Evolutionary conservation across 140 eudicot species (phyloP).

Genomic region (Ambrosia hybrid): DNA sequence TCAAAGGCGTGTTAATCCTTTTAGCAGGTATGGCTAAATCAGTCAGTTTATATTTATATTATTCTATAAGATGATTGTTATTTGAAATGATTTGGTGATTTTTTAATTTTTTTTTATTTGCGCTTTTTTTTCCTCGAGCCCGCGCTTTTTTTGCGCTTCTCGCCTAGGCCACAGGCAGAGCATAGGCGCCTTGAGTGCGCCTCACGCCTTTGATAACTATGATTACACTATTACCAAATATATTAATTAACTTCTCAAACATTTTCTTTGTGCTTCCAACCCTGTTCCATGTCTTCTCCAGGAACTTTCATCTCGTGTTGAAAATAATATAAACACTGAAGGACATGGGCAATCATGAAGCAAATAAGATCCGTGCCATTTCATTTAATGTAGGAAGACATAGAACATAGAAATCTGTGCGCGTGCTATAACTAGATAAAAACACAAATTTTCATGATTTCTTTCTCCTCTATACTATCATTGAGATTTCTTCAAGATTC

Average conservation of each 20-base stretch:
- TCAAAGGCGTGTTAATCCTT: too few species aligned
- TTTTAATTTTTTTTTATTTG: too few species aligned
- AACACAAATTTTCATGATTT: background rate
- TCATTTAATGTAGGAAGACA: background rate
- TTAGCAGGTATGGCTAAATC: too few species aligned
- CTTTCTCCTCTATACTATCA: background rate
- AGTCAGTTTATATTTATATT: too few species aligned
- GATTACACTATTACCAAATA: background rate
- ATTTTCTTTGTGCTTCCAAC: slow-evolving; percentile 8
- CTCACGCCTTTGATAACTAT: too few species aligned
- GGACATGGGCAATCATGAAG: background rate
- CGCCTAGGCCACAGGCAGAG: too few species aligned
- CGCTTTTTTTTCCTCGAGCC: too few species aligned
- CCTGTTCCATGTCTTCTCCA: background rate
- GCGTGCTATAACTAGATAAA: background rate
- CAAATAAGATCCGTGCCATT: background rate
- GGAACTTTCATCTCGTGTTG: background rate
- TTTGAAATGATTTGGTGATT: too few species aligned
- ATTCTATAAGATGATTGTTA: too few species aligned
- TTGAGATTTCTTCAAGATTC: background rate
- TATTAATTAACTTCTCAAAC: slow-evolving; percentile 1
- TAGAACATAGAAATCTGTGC: background rate
- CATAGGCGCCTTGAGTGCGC: too few species aligned
- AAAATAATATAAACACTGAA: background rate
- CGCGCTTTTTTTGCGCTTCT: too few species aligned